phyloP scores from a whole-genome alignment of 1,284 basidiomycete genomes.

The Sporisorium scitamineum region DNA sequence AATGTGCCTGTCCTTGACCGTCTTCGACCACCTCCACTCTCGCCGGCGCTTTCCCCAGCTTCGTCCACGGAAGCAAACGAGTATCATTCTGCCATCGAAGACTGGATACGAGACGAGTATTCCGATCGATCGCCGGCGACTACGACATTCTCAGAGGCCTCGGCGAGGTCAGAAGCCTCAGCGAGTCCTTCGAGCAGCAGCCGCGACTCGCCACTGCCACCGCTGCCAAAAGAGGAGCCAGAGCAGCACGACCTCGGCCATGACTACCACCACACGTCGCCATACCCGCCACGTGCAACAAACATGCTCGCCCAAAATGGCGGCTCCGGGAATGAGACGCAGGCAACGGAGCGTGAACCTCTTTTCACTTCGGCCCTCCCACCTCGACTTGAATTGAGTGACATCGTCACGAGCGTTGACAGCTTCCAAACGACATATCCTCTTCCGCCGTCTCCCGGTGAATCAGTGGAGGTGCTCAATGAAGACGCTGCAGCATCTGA shows the following conservation, averaged over 20 bases:
- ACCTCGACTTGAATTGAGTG: conserved; percentile 26
- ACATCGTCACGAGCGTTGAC: background rate
- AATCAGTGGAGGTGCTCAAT: conserved; percentile 29
- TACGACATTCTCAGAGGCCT: conserved; percentile 19
- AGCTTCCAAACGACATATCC: conserved; percentile 5
- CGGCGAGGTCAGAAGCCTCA: conserved; percentile 19
- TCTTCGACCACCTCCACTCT: conserved; percentile 26
- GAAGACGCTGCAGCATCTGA: conserved; percentile 2
- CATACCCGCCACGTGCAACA: conserved; percentile 1
- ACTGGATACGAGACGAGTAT: conserved; percentile 36
- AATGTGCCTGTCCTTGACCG: conserved; percentile 5
- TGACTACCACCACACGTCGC: background rate
- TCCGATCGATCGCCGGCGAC: conserved; percentile 25
- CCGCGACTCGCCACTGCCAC: conserved; percentile 34
- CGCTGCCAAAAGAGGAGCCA: conserved; percentile 25
- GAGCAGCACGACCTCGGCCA: conserved; percentile 11
- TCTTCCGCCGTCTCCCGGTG: conserved; percentile 19
- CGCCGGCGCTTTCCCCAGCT: conserved; percentile 22
- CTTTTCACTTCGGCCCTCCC: conserved; percentile 12
- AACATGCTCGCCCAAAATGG: background rate
- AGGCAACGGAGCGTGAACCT: background rate
- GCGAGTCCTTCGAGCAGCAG: conserved; percentile 19
- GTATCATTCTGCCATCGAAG: conserved; percentile 30
- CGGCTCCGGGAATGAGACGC: background rate
- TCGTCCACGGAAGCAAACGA: conserved; percentile 23